These are phyloP conservation scores for Hypoxylon sp. DNA, from an alignment of 2,329 filamentous ascomycete genomes.

Conservation along the genomic window DNA sequence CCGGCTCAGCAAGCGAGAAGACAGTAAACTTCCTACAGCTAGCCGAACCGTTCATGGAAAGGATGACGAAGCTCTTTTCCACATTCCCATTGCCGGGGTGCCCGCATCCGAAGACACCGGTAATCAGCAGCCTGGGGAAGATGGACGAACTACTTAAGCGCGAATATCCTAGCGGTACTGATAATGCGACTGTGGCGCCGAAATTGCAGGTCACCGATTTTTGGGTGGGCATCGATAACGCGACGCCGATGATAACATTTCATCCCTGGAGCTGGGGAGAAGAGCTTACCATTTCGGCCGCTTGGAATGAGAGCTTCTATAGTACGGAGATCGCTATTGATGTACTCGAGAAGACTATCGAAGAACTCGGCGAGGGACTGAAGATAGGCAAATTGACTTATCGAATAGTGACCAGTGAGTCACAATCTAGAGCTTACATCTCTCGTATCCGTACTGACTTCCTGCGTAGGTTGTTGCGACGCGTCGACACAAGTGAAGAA, in stretches of 20 bases:
- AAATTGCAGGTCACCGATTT: neutral
- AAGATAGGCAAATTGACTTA: neutral
- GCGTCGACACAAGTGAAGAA: neutral
- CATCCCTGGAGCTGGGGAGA: neutral
- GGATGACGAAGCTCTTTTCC: neutral
- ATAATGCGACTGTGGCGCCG: neutral
- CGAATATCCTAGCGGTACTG: neutral
- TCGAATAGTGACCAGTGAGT: neutral
- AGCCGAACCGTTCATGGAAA: neutral
- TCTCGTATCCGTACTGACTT: neutral
- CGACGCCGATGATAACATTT: neutral
- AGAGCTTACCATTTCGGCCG: neutral
- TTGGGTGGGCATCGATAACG: neutral
- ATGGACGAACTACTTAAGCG: neutral
- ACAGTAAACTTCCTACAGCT: neutral
- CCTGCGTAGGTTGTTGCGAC: neutral
- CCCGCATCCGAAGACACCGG: neutral
- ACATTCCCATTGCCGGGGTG: neutral
- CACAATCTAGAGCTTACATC: neutral
- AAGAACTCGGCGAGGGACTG: neutral
- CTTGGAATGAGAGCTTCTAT: neutral
- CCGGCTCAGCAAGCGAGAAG: neutral
- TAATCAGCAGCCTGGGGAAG: neutral
- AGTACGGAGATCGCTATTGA: neutral
- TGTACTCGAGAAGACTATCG: neutral